Evolutionary conservation across 495 filamentous ascomycete species (phyloP), one percentile per base, ranked within the genome.

Genomic region (Letharia lupina): DNA sequence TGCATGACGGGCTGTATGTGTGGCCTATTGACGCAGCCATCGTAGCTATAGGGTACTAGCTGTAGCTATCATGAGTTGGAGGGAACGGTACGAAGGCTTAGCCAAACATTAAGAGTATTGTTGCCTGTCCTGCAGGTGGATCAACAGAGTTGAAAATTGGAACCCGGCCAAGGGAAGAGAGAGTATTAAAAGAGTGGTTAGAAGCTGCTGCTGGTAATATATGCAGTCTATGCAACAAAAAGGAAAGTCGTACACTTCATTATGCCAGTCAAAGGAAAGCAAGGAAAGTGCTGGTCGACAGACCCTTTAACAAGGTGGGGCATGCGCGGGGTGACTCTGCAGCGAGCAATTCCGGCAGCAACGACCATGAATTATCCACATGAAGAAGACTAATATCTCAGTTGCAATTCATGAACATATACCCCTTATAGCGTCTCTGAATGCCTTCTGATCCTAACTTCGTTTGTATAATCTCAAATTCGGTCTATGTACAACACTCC

Each of bases 1-100:
- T 72, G 70, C 84, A 86, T 35, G 75, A 77, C 39, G 81, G 75
- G 60, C 81, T 83, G 66, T 83, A 85, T 33, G 82, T 85, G 73
- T 86, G 84, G 50, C 78, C 75, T 41, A 76, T 61, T 39, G 63
- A 37, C 8, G 61, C 44, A 12, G 39, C 45, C 40, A 50, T 42
- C 35, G 44, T 60, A 28, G n/a, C 39, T 9, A 11, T 20, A n/a
- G n/a, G 28, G 31, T 33, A 35, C 28, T 8, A 42, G 50, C 50
- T 64, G 37, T 47, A 52, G 35, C 20, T 47, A 57, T n/a, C 11
- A 39, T 20, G 18, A 33, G 8, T 13, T 16, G 23, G 2, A 9
- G 7, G 56, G 18, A 42, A 44, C 12, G 20, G 10, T 40, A 20
- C 33, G 18, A 23, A 60, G 56, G 40, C 4, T 12, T 6, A 35